These are phyloP conservation scores for Fusarium buxicola DNA, from an alignment of 2,329 filamentous ascomycete genomes.

Conservation along the genomic window DNA sequence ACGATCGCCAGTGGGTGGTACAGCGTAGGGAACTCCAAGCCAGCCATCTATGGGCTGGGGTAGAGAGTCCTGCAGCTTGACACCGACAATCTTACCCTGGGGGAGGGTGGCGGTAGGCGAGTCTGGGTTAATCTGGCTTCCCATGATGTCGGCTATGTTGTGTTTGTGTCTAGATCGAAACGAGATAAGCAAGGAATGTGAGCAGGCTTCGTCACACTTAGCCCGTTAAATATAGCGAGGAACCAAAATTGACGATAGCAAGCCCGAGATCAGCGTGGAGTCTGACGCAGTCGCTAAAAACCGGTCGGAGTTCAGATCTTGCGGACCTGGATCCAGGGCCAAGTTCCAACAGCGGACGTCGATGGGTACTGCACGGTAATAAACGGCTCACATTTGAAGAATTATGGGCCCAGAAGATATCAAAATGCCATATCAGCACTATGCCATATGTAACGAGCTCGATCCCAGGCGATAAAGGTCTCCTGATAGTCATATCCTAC, in stretches of 20 bases:
- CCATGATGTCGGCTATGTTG: slow-evolving; percentile 29
- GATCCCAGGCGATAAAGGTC: neutral
- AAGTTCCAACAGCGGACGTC: slow-evolving; percentile 10
- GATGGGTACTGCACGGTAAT: no score
- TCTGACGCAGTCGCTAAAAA: neutral
- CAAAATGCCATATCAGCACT: neutral
- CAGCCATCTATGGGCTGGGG: slow-evolving; percentile 54
- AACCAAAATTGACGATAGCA: neutral
- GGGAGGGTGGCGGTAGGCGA: slow-evolving; percentile 30
- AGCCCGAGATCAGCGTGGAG: neutral
- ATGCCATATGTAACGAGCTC: neutral
- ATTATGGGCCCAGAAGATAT: neutral
- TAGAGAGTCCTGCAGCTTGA: slow-evolving; percentile 29
- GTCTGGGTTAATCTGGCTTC: slow-evolving; percentile 19
- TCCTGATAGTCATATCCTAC: neutral
- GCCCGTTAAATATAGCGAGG: slow-evolving; percentile 1
- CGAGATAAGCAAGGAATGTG: neutral
- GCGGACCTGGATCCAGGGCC: slow-evolving; percentile 2
- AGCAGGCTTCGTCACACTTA: neutral
- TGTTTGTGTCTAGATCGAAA: neutral
- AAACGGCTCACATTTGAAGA: neutral
- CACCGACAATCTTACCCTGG: slow-evolving; percentile 40
- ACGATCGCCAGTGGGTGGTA: slow-evolving; percentile 58
- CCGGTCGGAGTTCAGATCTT: slow-evolving; percentile 25
- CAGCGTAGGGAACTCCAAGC: slow-evolving; percentile 61